Conservation (phyloP, 371 early-diverging fungal species). For the Quaeritorhiza haematococci region DNA sequence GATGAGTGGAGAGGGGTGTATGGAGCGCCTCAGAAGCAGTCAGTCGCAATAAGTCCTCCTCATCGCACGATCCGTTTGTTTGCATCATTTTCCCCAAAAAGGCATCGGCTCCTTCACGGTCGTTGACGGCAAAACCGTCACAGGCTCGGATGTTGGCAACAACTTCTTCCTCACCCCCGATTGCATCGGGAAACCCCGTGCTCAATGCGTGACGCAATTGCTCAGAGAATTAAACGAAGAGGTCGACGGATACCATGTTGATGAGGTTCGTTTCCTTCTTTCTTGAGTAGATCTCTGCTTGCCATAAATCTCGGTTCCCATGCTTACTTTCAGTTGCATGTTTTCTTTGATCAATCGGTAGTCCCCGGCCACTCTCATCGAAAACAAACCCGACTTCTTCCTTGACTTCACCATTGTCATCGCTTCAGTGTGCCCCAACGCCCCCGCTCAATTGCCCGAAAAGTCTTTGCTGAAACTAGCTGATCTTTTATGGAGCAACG, state of each 20-base stretch:
- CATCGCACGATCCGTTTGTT: neutral
- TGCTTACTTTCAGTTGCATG: too few species aligned
- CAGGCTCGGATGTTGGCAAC: constrained; percentile 63
- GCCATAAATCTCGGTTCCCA: too few species aligned
- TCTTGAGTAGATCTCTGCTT: too few species aligned
- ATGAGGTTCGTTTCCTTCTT: constrained; percentile 33
- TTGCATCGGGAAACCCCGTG: constrained; percentile 61
- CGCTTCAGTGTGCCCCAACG: too few species aligned
- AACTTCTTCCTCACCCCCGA: constrained; percentile 83
- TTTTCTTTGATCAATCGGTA: neutral
- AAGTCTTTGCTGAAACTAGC: constrained; percentile 51
- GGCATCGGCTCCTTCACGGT: constrained; percentile 85
- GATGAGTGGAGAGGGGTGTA: too few species aligned
- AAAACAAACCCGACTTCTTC: constrained; percentile 57
- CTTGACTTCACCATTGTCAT: constrained; percentile 67
- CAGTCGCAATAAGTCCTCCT: neutral
- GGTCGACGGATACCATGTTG: constrained; percentile 55
- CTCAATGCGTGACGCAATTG: constrained; percentile 56
- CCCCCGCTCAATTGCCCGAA: constrained; percentile 58
- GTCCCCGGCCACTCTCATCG: constrained; percentile 38
- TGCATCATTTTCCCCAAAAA: constrained; percentile 23
- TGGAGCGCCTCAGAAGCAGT: too few species aligned
- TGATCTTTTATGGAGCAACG: constrained; percentile 48
- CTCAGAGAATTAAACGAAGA: constrained; percentile 85
- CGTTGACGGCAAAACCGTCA: constrained; percentile 65